phyloP scores from a whole-genome alignment of 768 basidiomycete genomes.

The Russula foetens region DNA sequence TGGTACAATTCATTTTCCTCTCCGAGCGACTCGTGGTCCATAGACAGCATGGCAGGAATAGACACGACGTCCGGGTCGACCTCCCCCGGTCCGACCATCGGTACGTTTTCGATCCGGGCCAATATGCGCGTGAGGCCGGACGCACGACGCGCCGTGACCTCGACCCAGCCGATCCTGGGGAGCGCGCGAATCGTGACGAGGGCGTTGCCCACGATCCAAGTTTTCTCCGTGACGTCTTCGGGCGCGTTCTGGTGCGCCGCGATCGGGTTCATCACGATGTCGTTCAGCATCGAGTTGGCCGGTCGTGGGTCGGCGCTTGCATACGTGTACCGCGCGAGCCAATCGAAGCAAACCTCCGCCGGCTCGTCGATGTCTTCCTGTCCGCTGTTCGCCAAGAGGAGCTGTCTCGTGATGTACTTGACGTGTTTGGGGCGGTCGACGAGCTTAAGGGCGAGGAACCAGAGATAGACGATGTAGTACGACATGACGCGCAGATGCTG shows the following conservation, averaged over 20 bases:
- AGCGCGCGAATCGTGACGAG: conserved; percentile 76
- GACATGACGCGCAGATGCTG: conserved; percentile 88
- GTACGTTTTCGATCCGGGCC: conserved; percentile 83
- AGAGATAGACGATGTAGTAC: conserved; percentile 85
- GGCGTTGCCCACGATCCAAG: conserved; percentile 82
- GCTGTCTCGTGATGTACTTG: conserved; percentile 76
- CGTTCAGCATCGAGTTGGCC: conserved; percentile 65
- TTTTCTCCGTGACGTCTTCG: conserved; percentile 52
- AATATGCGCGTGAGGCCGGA: conserved; percentile 84
- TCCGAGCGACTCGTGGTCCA: conserved; percentile 42
- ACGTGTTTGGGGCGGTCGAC: conserved; percentile 76
- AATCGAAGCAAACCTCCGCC: conserved; percentile 96
- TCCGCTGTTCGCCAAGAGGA: conserved; percentile 79
- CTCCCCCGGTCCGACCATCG: conserved; percentile 76
- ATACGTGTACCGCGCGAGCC: conserved; percentile 92
- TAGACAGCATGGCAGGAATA: conserved; percentile 62
- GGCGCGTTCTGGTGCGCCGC: conserved; percentile 22
- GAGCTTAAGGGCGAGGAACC: conserved; percentile 87
- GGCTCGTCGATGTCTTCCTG: conserved; percentile 71
- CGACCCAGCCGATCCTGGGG: conserved; percentile 76
- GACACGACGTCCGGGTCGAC: conserved; percentile 73
- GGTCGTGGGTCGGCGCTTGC: conserved; percentile 91
- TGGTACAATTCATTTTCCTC: conserved; percentile 20
- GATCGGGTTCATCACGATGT: conserved; percentile 63
- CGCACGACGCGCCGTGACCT: conserved; percentile 74